Conservation (phyloP, 441 rosid genomes). For the Jatropha multifida region DNA sequence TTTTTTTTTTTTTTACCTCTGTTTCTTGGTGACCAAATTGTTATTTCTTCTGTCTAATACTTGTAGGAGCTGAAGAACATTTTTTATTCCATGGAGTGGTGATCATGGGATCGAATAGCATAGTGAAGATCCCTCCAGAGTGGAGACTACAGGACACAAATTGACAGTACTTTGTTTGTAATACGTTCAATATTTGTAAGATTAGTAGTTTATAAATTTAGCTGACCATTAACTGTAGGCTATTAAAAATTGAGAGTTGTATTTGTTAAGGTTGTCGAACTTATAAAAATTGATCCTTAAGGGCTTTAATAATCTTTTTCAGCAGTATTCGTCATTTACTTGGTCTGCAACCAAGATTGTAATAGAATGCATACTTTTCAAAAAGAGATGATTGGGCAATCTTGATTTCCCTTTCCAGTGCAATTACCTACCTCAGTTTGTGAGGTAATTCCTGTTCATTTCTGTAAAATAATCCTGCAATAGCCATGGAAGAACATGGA, state of each 20-base stretch:
- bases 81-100: not conserved
- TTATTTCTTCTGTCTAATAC: not conserved
- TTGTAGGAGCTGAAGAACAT: not conserved
- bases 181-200: not conserved
- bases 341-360: no score
- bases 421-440: not conserved
- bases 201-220: not conserved
- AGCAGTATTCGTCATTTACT: not conserved
- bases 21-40: not conserved
- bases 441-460: not conserved
- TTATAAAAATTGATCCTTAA: not conserved
- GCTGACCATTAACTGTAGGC: not conserved
- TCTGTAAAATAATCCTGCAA: no score
- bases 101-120: not conserved
- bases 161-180: not conserved
- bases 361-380: not conserved
- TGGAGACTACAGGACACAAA: conserved; percentile 7
- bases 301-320: not conserved
- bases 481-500: not conserved
- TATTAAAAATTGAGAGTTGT: not conserved
- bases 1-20: not conserved
- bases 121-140: conserved; percentile 2
- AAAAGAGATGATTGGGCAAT: not conserved
- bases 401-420: not conserved
- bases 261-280: not conserved